Percentiles rank a stretch among this genome's conserved stretches.
Conservation (phyloP, 129 eudicot species). For the Centrapalus pauciflorus region DNA sequence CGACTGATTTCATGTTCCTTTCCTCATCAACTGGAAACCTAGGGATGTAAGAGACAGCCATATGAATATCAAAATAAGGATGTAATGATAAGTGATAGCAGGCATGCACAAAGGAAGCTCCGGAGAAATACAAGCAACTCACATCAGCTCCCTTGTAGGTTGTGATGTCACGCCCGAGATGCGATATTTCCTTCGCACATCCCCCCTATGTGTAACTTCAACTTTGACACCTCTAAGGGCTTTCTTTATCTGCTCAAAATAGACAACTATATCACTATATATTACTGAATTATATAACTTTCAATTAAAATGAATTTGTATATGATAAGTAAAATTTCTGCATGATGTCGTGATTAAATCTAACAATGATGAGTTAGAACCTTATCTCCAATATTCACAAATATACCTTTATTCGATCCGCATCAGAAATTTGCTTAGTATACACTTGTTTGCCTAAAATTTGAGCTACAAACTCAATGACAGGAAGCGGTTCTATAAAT, state of each 20-base stretch:
- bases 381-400: not conserved
- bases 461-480: conserved; percentile 69
- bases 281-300: not conserved
- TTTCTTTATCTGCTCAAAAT: conserved; percentile 56
- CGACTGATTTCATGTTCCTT: conserved; percentile 63
- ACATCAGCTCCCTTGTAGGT: conserved; percentile 74
- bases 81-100: not conserved
- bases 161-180: conserved; percentile 77
- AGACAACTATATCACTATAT: not conserved
- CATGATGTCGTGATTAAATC: not conserved
- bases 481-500: conserved; percentile 78
- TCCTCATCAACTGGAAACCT: conserved; percentile 82
- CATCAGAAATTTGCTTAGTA: conserved; percentile 61
- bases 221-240: conserved; percentile 81
- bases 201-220: conserved; percentile 80
- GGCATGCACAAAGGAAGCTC: not conserved
- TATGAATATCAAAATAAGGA: not conserved
- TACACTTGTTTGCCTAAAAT: conserved; percentile 60
- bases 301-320: not conserved
- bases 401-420: conserved; percentile 67
- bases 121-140: not conserved
- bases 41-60: not conserved
- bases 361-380: not conserved
- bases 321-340: not conserved
- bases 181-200: conserved; percentile 66